Base-by-base conservation (phyloP, 75 land plant species). In the Cupressus sempervirens region DNA sequence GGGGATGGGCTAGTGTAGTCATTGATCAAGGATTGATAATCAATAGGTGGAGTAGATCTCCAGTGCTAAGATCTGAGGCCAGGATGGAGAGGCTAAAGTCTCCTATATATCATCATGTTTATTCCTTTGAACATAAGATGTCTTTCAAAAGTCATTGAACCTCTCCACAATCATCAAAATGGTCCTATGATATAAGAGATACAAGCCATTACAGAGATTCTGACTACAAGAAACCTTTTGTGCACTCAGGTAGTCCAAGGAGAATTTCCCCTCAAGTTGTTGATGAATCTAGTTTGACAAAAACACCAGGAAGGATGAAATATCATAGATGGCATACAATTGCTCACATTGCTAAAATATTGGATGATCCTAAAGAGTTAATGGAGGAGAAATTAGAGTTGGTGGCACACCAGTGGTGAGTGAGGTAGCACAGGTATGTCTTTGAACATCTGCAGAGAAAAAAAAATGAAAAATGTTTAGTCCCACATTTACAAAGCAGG, bases 131-230 rank as follows among this genome's bases (percentile, higher is more conserved):
- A 26, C 88, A 86, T 74, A 80, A 90, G 84, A 84, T 53, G 58
- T 70, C 91, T 32, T 88, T 85, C 3, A 86, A 93, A 76, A 88
- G 65, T 50, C 94, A 85, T 84, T 65, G 83, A 35, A 91, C 93
- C 8, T 92, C 96, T 34, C 86, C 93, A 56, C 92, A 85, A 54
- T 84, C 88, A 79, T 84, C 90, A 43, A 92, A 91, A 82, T 92
- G 97, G 88, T 72, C 88, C 41, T 86, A 68, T 84, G 93, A 86
- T 38, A 88, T 87, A 83, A 91, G 88, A 85, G 86, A 89, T 84
- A 80, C 72, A 32, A 87, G 88, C 52, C 81, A 88, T 70, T 84
- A 85, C 38, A 88, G 90, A 89, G 86, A 88, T 58, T 81, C 84
- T 75, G 84, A 82, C 18, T 77, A 82, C 88, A 84, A 70, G 85